These are phyloP conservation scores for Udeniomyces megalosporus DNA, from an alignment of 768 basidiomycete species.

Conservation along the genomic window DNA sequence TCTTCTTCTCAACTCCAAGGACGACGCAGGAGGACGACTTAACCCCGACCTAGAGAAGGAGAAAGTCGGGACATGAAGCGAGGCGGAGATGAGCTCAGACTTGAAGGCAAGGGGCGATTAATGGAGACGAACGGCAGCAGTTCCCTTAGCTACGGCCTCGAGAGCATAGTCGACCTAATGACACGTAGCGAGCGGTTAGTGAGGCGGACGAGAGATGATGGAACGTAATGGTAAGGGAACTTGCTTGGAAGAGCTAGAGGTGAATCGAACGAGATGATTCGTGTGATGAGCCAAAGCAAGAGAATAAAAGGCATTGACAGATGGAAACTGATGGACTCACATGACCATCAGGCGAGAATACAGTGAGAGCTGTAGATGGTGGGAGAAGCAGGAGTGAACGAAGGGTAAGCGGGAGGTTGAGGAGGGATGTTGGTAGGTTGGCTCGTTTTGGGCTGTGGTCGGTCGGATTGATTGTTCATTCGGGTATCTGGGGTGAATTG, in stretches of 20 bases:
- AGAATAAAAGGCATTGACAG: background rate
- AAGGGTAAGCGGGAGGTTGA: background rate
- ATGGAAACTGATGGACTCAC: constrained; percentile 31
- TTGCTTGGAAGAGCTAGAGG: constrained; percentile 54
- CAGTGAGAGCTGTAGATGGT: constrained; percentile 59
- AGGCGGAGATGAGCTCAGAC: background rate
- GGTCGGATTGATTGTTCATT: background rate
- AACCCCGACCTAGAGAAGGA: constrained; percentile 63
- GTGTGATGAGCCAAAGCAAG: background rate
- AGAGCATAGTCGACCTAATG: constrained; percentile 98
- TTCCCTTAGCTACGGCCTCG: constrained; percentile 95
- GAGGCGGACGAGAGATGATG: constrained; percentile 4
- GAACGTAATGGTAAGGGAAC: constrained; percentile 15
- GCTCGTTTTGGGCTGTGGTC: background rate
- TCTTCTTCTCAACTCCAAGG: constrained; percentile 97
- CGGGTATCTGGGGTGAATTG: background rate
- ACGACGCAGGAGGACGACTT: constrained; percentile 89
- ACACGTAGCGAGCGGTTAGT: constrained; percentile 15
- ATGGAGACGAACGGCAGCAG: constrained; percentile 60
- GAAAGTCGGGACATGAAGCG: background rate
- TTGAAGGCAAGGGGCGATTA: background rate
- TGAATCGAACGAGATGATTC: background rate
- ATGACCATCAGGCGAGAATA: constrained; percentile 97
- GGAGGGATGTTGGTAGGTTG: background rate
- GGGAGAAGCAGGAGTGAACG: background rate